phyloP scores from a whole-genome alignment of 164 flowering plant species.

The Macadamia integrifolia region DNA sequence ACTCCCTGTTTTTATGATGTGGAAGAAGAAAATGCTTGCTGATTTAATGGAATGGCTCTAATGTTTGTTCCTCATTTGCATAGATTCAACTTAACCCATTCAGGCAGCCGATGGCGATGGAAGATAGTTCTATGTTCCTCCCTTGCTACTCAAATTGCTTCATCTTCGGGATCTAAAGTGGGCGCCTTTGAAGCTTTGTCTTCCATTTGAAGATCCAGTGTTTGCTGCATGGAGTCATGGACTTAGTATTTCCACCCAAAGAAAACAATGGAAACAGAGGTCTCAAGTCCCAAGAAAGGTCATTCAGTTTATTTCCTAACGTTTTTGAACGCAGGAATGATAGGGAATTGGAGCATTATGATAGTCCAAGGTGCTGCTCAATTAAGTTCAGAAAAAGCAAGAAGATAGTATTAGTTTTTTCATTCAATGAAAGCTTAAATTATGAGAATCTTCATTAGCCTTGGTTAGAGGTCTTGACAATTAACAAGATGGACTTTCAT shows the following conservation, averaged over 20 bases:
- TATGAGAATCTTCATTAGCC: too few species aligned
- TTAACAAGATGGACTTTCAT: too few species aligned
- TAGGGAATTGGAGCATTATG: too few species aligned
- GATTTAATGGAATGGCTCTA: background rate
- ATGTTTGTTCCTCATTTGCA: conserved; percentile 10
- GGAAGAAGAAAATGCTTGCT: background rate
- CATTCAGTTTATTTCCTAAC: too few species aligned
- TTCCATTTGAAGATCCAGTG: background rate
- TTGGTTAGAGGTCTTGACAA: too few species aligned
- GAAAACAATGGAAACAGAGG: background rate
- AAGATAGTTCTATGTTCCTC: conserved; percentile 57
- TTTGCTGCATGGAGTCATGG: background rate
- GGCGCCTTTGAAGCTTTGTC: background rate
- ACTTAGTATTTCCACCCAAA: background rate
- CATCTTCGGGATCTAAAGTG: conserved; percentile 58
- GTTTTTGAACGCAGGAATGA: too few species aligned
- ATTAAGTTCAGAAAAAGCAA: too few species aligned
- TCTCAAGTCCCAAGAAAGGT: too few species aligned
- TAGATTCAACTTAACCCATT: conserved; percentile 93
- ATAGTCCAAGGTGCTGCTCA: too few species aligned
- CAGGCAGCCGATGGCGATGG: conserved; percentile 82
- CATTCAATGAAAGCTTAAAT: too few species aligned
- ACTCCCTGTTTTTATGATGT: background rate
- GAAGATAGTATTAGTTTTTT: too few species aligned
- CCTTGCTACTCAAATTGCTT: conserved; percentile 94